Evolutionary conservation across 495 filamentous ascomycete genomes (phyloP).

Genomic region (Penicillium desertorum): DNA sequence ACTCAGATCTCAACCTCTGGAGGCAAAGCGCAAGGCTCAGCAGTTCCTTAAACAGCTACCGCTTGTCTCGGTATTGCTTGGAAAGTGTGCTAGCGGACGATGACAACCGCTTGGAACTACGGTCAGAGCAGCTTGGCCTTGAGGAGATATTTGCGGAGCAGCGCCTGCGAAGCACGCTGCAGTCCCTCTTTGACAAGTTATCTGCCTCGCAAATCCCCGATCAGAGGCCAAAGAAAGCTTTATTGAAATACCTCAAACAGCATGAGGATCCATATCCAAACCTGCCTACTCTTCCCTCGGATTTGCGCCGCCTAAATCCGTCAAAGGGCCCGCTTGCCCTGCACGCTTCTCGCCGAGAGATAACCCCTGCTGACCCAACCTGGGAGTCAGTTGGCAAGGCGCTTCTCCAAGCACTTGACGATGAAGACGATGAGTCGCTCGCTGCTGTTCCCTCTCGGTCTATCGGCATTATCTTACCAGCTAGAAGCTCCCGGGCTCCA

Average conservation of each 20-base stretch:
- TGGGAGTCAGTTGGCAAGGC: slow-evolving; percentile 58
- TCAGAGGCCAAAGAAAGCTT: slow-evolving; percentile 62
- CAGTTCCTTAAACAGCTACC: slow-evolving; percentile 68
- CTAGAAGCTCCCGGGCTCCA: slow-evolving; percentile 19
- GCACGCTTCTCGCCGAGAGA: slow-evolving; percentile 30
- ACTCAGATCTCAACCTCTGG: slow-evolving; percentile 94
- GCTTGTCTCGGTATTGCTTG: slow-evolving; percentile 80
- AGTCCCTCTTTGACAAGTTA: slow-evolving; percentile 68
- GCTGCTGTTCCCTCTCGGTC: slow-evolving; percentile 37
- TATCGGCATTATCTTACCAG: slow-evolving; percentile 41
- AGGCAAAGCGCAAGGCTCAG: slow-evolving; percentile 77
- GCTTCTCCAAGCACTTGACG: slow-evolving; percentile 51
- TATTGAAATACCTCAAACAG: slow-evolving; percentile 62
- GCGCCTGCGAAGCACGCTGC: slow-evolving; percentile 66
- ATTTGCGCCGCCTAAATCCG: slow-evolving; percentile 34
- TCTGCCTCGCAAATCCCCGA: slow-evolving; percentile 63
- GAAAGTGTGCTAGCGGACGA: slow-evolving; percentile 89
- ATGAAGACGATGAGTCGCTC: slow-evolving; percentile 43
- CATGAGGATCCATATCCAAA: slow-evolving; percentile 77
- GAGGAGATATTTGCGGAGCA: slow-evolving; percentile 84
- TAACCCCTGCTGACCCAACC: slow-evolving; percentile 38
- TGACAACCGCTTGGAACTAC: slow-evolving; percentile 65
- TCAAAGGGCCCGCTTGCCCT: slow-evolving; percentile 32
- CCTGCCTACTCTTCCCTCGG: slow-evolving; percentile 55
- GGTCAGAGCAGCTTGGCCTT: slow-evolving; percentile 73